These are phyloP conservation scores for Aphanomyces invadans DNA, from an alignment of 352 stramenopile species.

Conservation along the genomic window DNA sequence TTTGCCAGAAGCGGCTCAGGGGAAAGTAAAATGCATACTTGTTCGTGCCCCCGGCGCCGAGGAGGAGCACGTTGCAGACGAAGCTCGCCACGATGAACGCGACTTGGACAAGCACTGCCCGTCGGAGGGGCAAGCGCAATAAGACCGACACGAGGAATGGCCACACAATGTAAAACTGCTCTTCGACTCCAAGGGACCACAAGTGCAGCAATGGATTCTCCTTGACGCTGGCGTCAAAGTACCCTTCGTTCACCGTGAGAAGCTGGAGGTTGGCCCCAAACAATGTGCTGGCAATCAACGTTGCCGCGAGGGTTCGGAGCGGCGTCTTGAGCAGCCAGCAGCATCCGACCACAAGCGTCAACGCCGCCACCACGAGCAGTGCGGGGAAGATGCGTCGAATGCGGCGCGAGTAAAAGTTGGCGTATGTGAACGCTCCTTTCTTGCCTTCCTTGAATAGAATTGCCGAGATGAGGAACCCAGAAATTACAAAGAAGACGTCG, in stretches of 20 bases:
- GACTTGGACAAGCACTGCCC: not conserved
- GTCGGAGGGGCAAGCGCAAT: not conserved
- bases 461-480: constrained; percentile 23
- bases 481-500: constrained; percentile 26
- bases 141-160: constrained; percentile 15
- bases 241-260: constrained; percentile 18
- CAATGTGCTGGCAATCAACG: constrained; percentile 18
- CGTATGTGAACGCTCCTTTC: constrained; percentile 16
- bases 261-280: constrained; percentile 23
- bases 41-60: constrained; percentile 2
- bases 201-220: constrained; percentile 21
- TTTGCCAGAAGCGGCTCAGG: constrained; percentile 19
- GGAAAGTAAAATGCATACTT: constrained; percentile 26
- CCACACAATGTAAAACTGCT: constrained; percentile 27
- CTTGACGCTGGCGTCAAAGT: constrained; percentile 22
- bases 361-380: constrained; percentile 1
- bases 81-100: constrained; percentile 4
- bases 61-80: constrained; percentile 4
- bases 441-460: constrained; percentile 21
- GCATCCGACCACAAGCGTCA: constrained; percentile 9
- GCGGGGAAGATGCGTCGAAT: constrained; percentile 23
- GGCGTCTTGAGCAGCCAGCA: constrained; percentile 7
- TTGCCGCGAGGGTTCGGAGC: constrained; percentile 8
- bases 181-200: constrained; percentile 25
- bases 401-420: constrained; percentile 16